A percentile compares a stretch with the other conserved stretches of the same genome.
These are phyloP conservation scores for Cordyceps farinosa DNA, from an alignment of 2,329 filamentous ascomycete species.

Conservation along the genomic window DNA sequence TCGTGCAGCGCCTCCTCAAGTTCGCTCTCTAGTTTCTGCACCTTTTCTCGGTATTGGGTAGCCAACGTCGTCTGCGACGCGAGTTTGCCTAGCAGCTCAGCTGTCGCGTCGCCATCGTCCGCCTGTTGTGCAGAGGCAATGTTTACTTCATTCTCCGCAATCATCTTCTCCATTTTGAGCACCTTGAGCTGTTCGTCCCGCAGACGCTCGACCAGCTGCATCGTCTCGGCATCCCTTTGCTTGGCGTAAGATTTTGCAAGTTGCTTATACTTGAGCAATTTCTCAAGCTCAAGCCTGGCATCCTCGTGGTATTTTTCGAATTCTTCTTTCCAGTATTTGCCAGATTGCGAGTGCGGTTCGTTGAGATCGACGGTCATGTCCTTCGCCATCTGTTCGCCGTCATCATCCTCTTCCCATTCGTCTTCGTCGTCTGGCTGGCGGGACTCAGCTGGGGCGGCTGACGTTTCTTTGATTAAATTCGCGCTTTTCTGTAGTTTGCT, in stretches of 20 bases:
- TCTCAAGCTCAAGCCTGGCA: conserved; percentile 70
- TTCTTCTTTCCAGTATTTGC: conserved; percentile 75
- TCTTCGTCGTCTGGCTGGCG: conserved; percentile 32
- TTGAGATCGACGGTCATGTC: conserved; percentile 69
- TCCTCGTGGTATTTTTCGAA: conserved; percentile 71
- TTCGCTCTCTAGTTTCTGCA: conserved; percentile 55
- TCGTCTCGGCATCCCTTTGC: conserved; percentile 70
- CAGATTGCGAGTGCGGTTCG: conserved; percentile 70
- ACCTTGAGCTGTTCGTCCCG: conserved; percentile 66
- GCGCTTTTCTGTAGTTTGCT: conserved; percentile 25
- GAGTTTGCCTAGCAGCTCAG: conserved; percentile 50
- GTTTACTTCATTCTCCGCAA: conserved; percentile 57
- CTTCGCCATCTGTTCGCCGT: conserved; percentile 45
- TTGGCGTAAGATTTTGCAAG: conserved; percentile 75
- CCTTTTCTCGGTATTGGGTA: conserved; percentile 55
- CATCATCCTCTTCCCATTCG: conserved; percentile 53
- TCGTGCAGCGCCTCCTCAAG: conserved; percentile 40
- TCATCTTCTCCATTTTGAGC: conserved; percentile 58
- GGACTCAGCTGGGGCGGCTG: background rate
- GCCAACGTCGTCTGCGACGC: conserved; percentile 56
- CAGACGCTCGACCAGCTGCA: conserved; percentile 61
- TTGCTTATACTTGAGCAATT: conserved; percentile 75
- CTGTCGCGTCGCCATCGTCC: conserved; percentile 36
- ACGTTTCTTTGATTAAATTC: background rate
- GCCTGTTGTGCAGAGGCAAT: conserved; percentile 37